Evolutionary conservation across 2,329 filamentous ascomycete species (phyloP).

Genomic region (Passalora sequoiae): DNA sequence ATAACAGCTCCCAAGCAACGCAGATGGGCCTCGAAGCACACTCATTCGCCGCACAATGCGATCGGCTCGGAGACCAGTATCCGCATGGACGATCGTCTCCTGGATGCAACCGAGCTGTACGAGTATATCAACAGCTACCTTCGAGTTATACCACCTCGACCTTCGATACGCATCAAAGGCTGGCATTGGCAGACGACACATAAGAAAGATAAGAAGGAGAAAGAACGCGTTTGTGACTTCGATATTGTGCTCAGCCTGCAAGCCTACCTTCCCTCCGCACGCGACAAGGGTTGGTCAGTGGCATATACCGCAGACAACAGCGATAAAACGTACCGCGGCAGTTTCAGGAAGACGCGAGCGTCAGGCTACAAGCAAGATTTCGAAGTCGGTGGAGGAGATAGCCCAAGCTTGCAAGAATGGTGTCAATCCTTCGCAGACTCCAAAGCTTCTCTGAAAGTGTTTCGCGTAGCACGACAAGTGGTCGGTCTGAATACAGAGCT

Average conservation of each 20-base stretch:
- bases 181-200: constrained; percentile 24
- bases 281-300: constrained; percentile 24
- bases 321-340: constrained; percentile 61
- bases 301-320: constrained; percentile 50
- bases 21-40: constrained; percentile 6
- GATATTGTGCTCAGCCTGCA: constrained; percentile 24
- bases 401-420: constrained; percentile 54
- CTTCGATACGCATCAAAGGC: constrained; percentile 25
- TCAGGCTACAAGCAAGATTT: constrained; percentile 44
- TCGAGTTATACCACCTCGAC: constrained; percentile 20
- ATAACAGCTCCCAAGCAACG: constrained; percentile 13
- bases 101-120: constrained; percentile 20
- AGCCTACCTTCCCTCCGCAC: constrained; percentile 14
- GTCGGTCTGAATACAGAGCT: constrained; percentile 56
- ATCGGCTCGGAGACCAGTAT: constrained; percentile 23
- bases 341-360: constrained; percentile 51
- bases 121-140: constrained; percentile 26
- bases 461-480: constrained; percentile 43
- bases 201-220: constrained; percentile 28
- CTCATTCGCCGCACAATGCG: constrained; percentile 10
- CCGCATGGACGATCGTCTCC: constrained; percentile 28
- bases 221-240: constrained; percentile 26
- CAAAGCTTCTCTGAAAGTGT: constrained; percentile 52
- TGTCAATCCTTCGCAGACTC: constrained; percentile 62
- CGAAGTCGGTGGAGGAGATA: constrained; percentile 39